These are phyloP conservation scores for Penicillium thymicola DNA, from an alignment of 2,329 filamentous ascomycete species.

Conservation along the genomic window DNA sequence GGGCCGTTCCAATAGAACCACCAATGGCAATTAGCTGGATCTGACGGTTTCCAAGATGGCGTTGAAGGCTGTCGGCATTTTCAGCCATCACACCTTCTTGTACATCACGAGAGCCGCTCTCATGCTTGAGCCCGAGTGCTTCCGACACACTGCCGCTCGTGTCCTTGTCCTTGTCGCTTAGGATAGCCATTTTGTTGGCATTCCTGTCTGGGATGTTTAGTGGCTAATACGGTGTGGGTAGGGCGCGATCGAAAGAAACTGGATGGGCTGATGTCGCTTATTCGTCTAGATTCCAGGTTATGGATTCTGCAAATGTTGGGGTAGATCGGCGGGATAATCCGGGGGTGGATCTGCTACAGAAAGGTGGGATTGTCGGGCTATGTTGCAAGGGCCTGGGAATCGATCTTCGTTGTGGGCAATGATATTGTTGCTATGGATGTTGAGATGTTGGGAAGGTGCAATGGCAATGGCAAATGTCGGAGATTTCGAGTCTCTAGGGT, in stretches of 20 bases:
- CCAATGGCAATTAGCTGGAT: slow-evolving; percentile 39
- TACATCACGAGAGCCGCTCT: slow-evolving; percentile 16
- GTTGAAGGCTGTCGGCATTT: slow-evolving; percentile 23
- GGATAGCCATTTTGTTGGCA: slow-evolving; percentile 13
- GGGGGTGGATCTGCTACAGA: background rate
- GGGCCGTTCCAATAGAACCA: slow-evolving; percentile 39
- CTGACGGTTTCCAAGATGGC: slow-evolving; percentile 24
- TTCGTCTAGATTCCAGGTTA: background rate
- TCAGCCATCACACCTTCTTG: slow-evolving; percentile 28
- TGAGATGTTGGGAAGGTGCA: background rate
- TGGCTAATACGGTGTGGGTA: background rate
- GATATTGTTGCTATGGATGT: slow-evolving; percentile 1
- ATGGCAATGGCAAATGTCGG: background rate
- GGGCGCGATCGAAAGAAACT: background rate
- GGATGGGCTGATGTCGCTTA: background rate
- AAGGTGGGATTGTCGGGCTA: background rate
- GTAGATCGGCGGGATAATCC: background rate
- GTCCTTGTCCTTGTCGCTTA: slow-evolving; percentile 13
- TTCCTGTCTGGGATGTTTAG: background rate
- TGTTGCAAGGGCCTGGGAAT: background rate
- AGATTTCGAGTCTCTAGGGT: background rate
- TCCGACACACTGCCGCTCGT: slow-evolving; percentile 7
- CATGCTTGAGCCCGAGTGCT: slow-evolving; percentile 12
- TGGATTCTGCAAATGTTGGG: background rate
- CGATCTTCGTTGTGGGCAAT: background rate